Percentiles rank a stretch among this genome's conserved stretches.
phyloP scores from a whole-genome alignment of 2,329 filamentous ascomycete species.

The Trichophyton rubrum region DNA sequence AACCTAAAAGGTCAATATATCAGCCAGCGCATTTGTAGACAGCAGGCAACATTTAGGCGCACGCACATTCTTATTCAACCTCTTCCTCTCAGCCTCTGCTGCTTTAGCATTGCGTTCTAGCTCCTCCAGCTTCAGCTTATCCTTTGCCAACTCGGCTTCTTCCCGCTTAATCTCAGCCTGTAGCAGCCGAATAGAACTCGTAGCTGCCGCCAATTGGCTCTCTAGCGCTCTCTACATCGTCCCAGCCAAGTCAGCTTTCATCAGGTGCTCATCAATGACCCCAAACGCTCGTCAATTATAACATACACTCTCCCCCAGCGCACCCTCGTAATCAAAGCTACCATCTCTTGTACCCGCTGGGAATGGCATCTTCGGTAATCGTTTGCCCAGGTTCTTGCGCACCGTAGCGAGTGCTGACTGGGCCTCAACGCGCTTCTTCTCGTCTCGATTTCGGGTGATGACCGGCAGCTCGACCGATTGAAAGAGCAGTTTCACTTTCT shows the following conservation, averaged over 20 bases:
- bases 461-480: slow-evolving; percentile 31
- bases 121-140: slow-evolving; percentile 29
- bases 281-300: not conserved
- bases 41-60: not conserved
- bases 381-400: slow-evolving; percentile 29
- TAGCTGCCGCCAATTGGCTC: slow-evolving; percentile 28
- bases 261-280: slow-evolving; percentile 10
- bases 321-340: slow-evolving; percentile 34
- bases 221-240: slow-evolving; percentile 25
- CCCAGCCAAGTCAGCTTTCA: not conserved
- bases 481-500: slow-evolving; percentile 32
- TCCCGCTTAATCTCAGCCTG: slow-evolving; percentile 32
- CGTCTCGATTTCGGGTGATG: slow-evolving; percentile 32
- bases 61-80: slow-evolving; percentile 31
- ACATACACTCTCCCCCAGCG: slow-evolving; percentile 32
- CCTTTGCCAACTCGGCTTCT: slow-evolving; percentile 29
- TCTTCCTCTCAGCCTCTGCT: slow-evolving; percentile 27
- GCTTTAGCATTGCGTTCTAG: slow-evolving; percentile 34
- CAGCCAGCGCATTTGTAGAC: not conserved
- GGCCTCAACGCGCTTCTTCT: slow-evolving; percentile 31
- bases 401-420: slow-evolving; percentile 31
- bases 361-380: slow-evolving; percentile 36
- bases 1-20: slow-evolving; percentile 14
- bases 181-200: slow-evolving; percentile 29
- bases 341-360: slow-evolving; percentile 32